Percentiles rank a stretch among this genome's conserved stretches.
Evolutionary conservation across 2,329 filamentous ascomycete species (phyloP).

Genomic region (Paracoccidioides lutzii): DNA sequence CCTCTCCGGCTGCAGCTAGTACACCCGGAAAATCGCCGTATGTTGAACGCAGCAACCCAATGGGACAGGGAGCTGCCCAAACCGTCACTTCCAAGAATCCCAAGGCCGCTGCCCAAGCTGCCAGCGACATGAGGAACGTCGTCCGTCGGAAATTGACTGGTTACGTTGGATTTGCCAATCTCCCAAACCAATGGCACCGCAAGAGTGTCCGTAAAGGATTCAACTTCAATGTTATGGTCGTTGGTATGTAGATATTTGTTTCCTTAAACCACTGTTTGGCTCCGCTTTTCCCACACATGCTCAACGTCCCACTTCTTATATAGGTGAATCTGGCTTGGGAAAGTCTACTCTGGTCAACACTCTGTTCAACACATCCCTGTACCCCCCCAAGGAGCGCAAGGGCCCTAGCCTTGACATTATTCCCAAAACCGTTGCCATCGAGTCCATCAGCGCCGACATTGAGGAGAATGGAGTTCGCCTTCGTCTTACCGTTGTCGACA

Average conservation of each 20-base stretch:
- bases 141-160: constrained; percentile 96
- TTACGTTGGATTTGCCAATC: constrained; percentile 96
- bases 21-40: constrained; percentile 43
- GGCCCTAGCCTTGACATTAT: constrained; percentile 94
- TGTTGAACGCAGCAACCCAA: constrained; percentile 46
- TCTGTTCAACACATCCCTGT: constrained; percentile 97
- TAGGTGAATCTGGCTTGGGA: constrained; percentile 96
- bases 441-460: constrained; percentile 91
- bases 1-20: constrained; percentile 27
- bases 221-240: constrained; percentile 99
- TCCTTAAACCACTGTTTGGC: neutral
- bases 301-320: neutral
- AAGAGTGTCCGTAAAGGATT: constrained; percentile 99
- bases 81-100: constrained; percentile 54
- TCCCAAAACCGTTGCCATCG: constrained; percentile 91
- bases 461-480: constrained; percentile 97
- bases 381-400: constrained; percentile 97
- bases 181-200: constrained; percentile 99
- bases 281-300: neutral
- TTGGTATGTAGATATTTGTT: constrained; percentile 54
- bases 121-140: constrained; percentile 76
- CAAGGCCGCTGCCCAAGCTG: constrained; percentile 42
- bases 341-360: constrained; percentile 99
- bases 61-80: constrained; percentile 42
- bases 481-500: constrained; percentile 91